Evolutionary conservation across 23 red algal genomes (phyloP), one percentile per base, ranked within the genome.

Genomic region (Gracilariopsis chorda): DNA sequence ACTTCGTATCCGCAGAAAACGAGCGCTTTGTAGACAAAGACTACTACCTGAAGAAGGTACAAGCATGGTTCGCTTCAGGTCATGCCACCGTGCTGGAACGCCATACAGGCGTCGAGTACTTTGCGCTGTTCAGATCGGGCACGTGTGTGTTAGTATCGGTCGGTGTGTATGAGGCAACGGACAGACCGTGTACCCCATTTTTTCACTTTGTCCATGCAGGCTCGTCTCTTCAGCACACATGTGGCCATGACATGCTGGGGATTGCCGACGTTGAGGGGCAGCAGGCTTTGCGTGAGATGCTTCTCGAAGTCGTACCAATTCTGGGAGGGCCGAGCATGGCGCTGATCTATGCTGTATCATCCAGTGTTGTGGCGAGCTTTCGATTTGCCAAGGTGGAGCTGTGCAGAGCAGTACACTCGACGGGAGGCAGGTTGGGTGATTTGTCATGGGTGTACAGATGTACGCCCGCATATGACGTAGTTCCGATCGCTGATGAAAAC

Each of bases 91-190:
- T 68, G 8, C 17, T 68, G 34, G 62, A 68, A 19, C 33, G 62
- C 13, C 62, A 68, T 25, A 68, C 62, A 68, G 62, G 62, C 62
- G 32, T 68, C 34, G 62, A 68, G 33, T 68, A 68, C 33, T 68
- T 68, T 25, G 2, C 62, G 32, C 33, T 35, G 30, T 68, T 68
- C 62, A 68, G 32, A 35, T 19, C 62, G 3, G 62, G 32, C 33
- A 19, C 21, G 2, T 68, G 62, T 25, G 16, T 68, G 33, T 40
- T 68, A 39, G 17, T 68, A 9, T 68, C 62, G 4, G 33, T 68
- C 32, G 62, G 62, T 68, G 28, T 68, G n/a, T 68, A 41, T 36
- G 28, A 8, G 34, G 62, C 62, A 39, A 68, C 62, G 62, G 62
- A 68, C 62, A 40, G 62, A 39, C 62, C 62, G 62, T 68, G 62